Evolutionary conservation across 164 flowering plant genomes (phyloP), one percentile per base, ranked within the genome.

Genomic region (Berberis vulgaris): DNA sequence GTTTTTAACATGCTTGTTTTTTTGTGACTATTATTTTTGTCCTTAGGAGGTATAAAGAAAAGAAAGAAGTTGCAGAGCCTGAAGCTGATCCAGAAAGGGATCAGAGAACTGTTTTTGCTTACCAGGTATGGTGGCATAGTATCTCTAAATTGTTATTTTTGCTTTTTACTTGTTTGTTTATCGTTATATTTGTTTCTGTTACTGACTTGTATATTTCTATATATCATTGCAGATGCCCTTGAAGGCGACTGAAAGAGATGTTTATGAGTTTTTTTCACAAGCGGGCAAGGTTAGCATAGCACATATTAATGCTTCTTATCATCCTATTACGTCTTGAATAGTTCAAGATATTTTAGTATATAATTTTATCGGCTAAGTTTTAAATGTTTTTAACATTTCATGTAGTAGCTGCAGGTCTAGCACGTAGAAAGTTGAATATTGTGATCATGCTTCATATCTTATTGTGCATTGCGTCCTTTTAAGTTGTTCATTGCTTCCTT

Each of bases 81-180:
- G 98, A 93, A 81, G 96, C 87, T 74, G 98, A 93, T 73, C 98
- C 97, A 68, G 98, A 93, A 70, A 84, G 98, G 79, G 98, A 93
- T 68, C 98, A 93, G 78, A 83, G 97, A 77, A 93, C 98, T 73
- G 98, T 93, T 54, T 93, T 93, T 82, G 98, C 97, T 13, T 93
- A 93, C 77, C 98, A 93, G 96, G 98, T 93, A 61, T 40, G 40
- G 8, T 5, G 12, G 26, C 26, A 26, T 26, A 26, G 26, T 26
- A 26, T 26, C 26, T 26, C 26, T 26, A 26, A 26, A 26, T 26
- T 6, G 4, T 41, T 62, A 12, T 53, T 60, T 62, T 52, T 59
- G 7, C 41, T 47, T 45, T 0, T 5, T n/a, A 9, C 12, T 1
- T 10, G 45, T 5, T 7, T 45, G 3, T 59, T 59, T 3, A 5